Evolutionary conservation across 352 stramenopile species (phyloP), one percentile per base, ranked within the genome.

Genomic region (Globisporangium radiosum): DNA sequence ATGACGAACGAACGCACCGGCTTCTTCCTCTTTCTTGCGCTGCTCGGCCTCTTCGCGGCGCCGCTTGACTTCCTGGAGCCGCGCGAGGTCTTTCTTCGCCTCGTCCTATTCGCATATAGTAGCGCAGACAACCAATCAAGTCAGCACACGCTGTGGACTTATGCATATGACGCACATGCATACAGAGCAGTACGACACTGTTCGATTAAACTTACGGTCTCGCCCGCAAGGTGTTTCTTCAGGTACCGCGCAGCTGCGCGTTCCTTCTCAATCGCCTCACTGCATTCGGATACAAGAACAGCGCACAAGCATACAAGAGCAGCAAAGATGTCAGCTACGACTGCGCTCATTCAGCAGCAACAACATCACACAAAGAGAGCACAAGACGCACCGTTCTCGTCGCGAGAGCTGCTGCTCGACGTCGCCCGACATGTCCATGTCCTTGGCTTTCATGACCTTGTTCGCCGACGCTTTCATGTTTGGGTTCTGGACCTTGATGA

Each of bases 401-500:
- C 87, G 72, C 37, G 76, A 90, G 33, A 96, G 76, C 71, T 92
- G 71, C 57, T 89, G 83, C 47, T 87, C 76, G 10, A 73, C 73
- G 52, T 68, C 65, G 3, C 63, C 71, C n/a, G 40, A 50, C 45
- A 50, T 45, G 42, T 81, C 71, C 67, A 96, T 85, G 65, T 93
- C 85, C 69, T 93, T 94, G 42, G 81, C 82, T 72, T 94, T 94
- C 68, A 94, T 90, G 37, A 90, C 71, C 73, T 94, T 95, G 65
- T 76, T 88, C 57, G 81, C 62, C n/a, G 60, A 66, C 53, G 83
- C 70, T 62, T 70, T 77, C 13, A 74, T 51, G 69, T 96, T 96
- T 7, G 85, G 87, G 78, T 96, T 96, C 59, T 92, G 66, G 45
- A 79, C 78, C 74, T 94, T 85, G 56, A 92, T 72, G 39, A 92